These are phyloP conservation scores for Apiospora aurea DNA, from an alignment of 2,329 filamentous ascomycete genomes.

Conservation along the genomic window DNA sequence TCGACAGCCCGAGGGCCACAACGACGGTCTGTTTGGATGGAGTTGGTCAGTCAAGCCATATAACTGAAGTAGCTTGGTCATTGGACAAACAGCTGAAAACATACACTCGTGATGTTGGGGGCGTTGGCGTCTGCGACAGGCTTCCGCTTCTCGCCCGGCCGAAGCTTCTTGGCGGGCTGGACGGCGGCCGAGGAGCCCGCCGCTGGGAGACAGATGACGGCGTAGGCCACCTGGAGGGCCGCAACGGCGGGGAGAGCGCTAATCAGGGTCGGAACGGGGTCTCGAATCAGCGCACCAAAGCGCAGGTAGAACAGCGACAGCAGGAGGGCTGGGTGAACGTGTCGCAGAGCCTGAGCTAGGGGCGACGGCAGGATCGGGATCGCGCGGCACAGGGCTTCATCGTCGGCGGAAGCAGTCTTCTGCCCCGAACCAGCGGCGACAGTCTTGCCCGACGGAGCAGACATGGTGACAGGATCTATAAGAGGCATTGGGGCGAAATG, in stretches of 20 bases:
- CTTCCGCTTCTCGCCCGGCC: conserved; percentile 63
- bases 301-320: conserved; percentile 67
- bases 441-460: conserved; percentile 40
- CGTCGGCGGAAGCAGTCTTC: conserved; percentile 39
- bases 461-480: conserved; percentile 49
- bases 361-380: conserved; percentile 48
- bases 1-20: conserved; percentile 67
- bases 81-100: conserved; percentile 33
- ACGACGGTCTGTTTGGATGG: conserved; percentile 68
- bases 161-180: conserved; percentile 55
- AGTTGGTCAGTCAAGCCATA: conserved; percentile 38
- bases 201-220: conserved; percentile 68
- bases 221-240: conserved; percentile 69
- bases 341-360: conserved; percentile 59
- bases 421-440: conserved; percentile 35
- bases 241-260: conserved; percentile 68
- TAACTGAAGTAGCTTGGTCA: neutral
- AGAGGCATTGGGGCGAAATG: conserved; percentile 39
- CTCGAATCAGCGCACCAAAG: conserved; percentile 71
- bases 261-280: conserved; percentile 71
- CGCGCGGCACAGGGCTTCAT: conserved; percentile 33
- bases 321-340: conserved; percentile 73
- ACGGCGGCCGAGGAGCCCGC: conserved; percentile 54
- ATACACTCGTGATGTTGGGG: conserved; percentile 55
- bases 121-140: conserved; percentile 47